Conservation (phyloP, 73 alveolate genomes). For the Paramecium sexaurelia region DNA sequence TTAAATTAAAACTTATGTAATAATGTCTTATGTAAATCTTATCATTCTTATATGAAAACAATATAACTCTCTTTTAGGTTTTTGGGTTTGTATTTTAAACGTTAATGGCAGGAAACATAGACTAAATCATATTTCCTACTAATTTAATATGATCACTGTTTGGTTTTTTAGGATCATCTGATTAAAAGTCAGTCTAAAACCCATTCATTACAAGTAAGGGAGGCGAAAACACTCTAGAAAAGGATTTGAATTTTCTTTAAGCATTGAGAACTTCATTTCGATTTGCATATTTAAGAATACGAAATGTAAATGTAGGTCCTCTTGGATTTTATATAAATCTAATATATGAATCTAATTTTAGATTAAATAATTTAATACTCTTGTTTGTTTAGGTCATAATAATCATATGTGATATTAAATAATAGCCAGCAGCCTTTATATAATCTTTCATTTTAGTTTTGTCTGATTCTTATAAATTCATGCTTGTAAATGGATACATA, state of each 20-base stretch:
- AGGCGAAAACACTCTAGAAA: conserved; percentile 64
- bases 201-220: conserved; percentile 66
- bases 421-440: conserved; percentile 77
- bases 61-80: conserved; percentile 79
- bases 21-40: conserved; percentile 82
- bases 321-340: conserved; percentile 84
- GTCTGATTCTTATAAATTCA: conserved; percentile 79
- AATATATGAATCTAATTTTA: conserved; percentile 73
- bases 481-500: conserved; percentile 66
- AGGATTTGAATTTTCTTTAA: conserved; percentile 76
- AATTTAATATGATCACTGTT: conserved; percentile 41
- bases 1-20: conserved; percentile 73
- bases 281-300: conserved; percentile 74
- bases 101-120: conserved; percentile 64
- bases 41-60: conserved; percentile 75
- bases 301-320: conserved; percentile 89
- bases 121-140: conserved; percentile 58
- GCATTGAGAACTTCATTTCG: conserved; percentile 72
- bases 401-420: conserved; percentile 84
- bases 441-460: conserved; percentile 85
- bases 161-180: conserved; percentile 52
- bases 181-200: conserved; percentile 18
- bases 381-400: conserved; percentile 83
- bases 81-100: conserved; percentile 74
- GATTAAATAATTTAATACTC: background rate